Percentiles rank a stretch among this genome's conserved stretches.
Conservation (phyloP, 805 yeast genomes). For the Starmerella kuoi region DNA sequence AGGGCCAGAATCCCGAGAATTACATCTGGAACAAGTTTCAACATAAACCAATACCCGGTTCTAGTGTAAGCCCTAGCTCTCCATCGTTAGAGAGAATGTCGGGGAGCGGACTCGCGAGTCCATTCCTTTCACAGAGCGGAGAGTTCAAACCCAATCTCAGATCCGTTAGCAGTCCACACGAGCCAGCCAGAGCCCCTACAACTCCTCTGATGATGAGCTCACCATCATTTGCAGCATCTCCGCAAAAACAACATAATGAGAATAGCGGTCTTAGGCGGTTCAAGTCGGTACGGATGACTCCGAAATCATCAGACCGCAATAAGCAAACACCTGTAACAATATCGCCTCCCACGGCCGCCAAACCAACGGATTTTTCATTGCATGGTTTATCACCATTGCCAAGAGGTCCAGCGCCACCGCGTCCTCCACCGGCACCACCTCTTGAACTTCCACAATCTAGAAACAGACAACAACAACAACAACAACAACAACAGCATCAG, state of each 20-base stretch:
- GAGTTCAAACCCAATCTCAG: conserved; percentile 4
- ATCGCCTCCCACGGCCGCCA: conserved; percentile 5
- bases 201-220: conserved; percentile 1
- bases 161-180: conserved; percentile 14
- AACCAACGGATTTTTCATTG: neutral
- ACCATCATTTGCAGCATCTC: neutral
- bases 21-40: conserved; percentile 23
- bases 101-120: conserved; percentile 11
- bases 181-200: neutral
- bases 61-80: neutral
- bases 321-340: neutral
- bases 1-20: conserved; percentile 19
- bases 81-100: neutral
- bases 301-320: conserved; percentile 1
- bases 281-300: conserved; percentile 5
- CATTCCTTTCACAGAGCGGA: conserved; percentile 6
- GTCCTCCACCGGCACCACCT: conserved; percentile 36
- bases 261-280: conserved; percentile 3
- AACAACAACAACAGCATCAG: neutral
- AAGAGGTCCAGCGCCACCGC: conserved; percentile 29
- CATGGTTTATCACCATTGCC: conserved; percentile 9
- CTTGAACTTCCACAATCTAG: conserved; percentile 26
- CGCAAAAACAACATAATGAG: neutral
- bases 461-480: neutral
- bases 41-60: no score